Percentiles rank a stretch among this genome's conserved stretches.
Conservation (phyloP, 176 grass and related monocot genomes). For the Triticum aestivum region DNA sequence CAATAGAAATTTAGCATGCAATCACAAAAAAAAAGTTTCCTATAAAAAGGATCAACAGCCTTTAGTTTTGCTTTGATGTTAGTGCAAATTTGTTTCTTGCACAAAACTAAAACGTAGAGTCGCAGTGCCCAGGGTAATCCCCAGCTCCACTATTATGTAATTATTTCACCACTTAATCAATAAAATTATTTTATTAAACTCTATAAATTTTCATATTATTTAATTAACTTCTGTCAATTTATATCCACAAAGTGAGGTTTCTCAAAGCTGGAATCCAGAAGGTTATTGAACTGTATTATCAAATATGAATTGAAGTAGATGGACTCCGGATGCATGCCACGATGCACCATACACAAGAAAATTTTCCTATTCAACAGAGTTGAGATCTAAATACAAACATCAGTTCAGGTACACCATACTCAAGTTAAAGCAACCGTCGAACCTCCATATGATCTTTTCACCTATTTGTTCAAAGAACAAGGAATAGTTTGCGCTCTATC, state of each 20-base stretch:
- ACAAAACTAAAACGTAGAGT: not conserved
- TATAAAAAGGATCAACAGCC: not conserved
- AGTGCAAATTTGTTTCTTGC: not conserved
- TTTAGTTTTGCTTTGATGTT: not conserved
- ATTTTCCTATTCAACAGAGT: not conserved
- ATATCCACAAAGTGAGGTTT: not conserved
- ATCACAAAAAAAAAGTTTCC: not conserved
- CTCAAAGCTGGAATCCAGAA: not conserved
- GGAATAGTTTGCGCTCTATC: not conserved
- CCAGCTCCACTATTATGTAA: conserved; percentile 4
- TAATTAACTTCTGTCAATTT: not conserved
- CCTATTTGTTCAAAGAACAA: not conserved
- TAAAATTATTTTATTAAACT: not conserved
- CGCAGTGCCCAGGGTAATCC: not conserved
- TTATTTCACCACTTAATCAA: not conserved
- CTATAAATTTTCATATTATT: not conserved
- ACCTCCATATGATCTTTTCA: not conserved
- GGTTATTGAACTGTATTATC: not conserved
- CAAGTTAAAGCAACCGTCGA: not conserved
- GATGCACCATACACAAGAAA: not conserved
- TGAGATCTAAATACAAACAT: not conserved
- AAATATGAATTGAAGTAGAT: conserved; percentile 12
- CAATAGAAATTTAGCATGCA: not conserved
- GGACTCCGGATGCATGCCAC: not conserved
- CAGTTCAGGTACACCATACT: not conserved